These are phyloP conservation scores for Magnolia sinica DNA, from an alignment of 164 flowering plant species.

Conservation along the genomic window DNA sequence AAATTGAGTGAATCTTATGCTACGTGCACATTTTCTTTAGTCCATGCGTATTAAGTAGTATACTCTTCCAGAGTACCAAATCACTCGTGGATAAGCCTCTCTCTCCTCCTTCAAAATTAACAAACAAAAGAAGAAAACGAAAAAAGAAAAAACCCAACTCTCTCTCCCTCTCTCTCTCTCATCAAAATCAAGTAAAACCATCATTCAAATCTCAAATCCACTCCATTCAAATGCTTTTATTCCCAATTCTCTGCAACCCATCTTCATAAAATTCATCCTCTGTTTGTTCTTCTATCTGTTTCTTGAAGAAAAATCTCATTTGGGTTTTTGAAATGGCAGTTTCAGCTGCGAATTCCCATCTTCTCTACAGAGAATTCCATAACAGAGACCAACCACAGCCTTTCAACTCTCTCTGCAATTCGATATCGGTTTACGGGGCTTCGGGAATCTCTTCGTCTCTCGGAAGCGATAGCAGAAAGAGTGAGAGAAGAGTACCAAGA, in stretches of 20 bases:
- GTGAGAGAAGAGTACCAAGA: slow-evolving; percentile 20
- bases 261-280: not conserved
- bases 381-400: slow-evolving; percentile 5
- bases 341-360: slow-evolving; percentile 52
- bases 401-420: slow-evolving; percentile 7
- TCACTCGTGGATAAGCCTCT: slow-evolving; percentile 1
- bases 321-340: slow-evolving; percentile 41
- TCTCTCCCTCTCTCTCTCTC: not conserved
- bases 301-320: not conserved
- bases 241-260: not conserved
- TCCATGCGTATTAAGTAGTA: too few relatives aligned
- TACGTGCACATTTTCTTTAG: too few relatives aligned
- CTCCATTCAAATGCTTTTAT: not conserved
- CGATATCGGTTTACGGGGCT: slow-evolving; percentile 15
- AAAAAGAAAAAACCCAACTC: not conserved
- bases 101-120: not conserved
- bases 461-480: slow-evolving; percentile 21
- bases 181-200: not conserved
- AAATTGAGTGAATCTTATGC: too few relatives aligned
- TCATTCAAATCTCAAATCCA: not conserved
- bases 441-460: slow-evolving; percentile 18
- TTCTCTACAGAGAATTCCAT: slow-evolving; percentile 42
- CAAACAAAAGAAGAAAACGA: not conserved
- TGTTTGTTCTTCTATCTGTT: too few relatives aligned
- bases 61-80: too few relatives aligned